phyloP scores from a whole-genome alignment of 2,329 filamentous ascomycete genomes.

The Fusarium nisikadoi region DNA sequence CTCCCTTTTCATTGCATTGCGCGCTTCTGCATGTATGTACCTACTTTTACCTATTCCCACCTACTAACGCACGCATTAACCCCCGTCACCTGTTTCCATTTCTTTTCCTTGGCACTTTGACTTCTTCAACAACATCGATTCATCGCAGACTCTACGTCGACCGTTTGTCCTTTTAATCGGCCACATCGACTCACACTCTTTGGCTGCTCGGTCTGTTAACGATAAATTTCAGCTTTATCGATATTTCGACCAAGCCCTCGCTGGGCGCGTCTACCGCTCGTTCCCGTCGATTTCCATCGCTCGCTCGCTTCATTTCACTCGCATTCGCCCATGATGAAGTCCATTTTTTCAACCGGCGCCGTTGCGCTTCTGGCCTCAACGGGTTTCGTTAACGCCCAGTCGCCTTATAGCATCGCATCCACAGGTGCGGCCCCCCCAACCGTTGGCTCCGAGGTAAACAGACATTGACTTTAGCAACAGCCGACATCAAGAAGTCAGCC shows the following conservation, averaged over 20 bases:
- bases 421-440: conserved; percentile 29
- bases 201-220: not conserved
- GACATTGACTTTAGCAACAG: conserved; percentile 43
- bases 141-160: conserved; percentile 27
- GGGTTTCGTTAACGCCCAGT: conserved; percentile 38
- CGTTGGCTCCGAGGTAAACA: not conserved
- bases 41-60: no score
- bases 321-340: conserved; percentile 37
- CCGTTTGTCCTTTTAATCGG: conserved; percentile 4
- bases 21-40: conserved; percentile 1
- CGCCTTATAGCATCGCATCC: conserved; percentile 40
- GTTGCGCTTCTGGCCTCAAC: conserved; percentile 39
- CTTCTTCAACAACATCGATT: conserved; percentile 40
- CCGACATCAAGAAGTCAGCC: conserved; percentile 53
- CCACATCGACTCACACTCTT: conserved; percentile 10
- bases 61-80: conserved; percentile 6
- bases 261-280: conserved; percentile 34
- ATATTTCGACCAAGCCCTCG: conserved; percentile 16
- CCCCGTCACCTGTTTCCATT: conserved; percentile 34
- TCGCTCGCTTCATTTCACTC: conserved; percentile 14
- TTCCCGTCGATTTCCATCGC: not conserved
- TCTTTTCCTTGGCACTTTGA: conserved; percentile 42
- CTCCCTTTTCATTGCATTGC: conserved; percentile 33
- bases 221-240: not conserved
- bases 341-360: conserved; percentile 26